Conservation (phyloP, 768 basidiomycete species). For the Boletus edulis region DNA sequence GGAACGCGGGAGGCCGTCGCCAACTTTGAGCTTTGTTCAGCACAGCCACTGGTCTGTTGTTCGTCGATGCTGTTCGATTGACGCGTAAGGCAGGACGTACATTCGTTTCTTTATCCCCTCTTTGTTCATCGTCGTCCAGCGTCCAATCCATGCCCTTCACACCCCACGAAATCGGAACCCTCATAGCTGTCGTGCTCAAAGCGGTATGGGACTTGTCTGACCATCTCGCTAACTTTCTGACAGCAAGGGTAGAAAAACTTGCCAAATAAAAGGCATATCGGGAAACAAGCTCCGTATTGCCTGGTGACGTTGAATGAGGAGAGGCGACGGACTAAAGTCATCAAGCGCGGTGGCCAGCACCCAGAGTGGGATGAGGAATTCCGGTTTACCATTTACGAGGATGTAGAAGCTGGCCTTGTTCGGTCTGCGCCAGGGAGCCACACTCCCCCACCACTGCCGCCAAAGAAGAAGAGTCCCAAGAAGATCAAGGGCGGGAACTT, state of each 20-base stretch:
- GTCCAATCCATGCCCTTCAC: conserved; percentile 50
- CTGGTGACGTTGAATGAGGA: conserved; percentile 74
- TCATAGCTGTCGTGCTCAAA: conserved; percentile 91
- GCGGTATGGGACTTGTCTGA: conserved; percentile 59
- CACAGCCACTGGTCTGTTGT: conserved; percentile 21
- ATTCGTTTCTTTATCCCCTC: conserved; percentile 3
- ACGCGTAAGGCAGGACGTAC: conserved; percentile 18
- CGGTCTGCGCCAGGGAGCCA: conserved; percentile 40
- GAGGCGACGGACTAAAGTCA: conserved; percentile 86
- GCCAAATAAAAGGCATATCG: conserved; percentile 88
- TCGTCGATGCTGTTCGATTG: conserved; percentile 16
- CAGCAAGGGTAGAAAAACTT: conserved; percentile 65
- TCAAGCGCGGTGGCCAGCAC: conserved; percentile 96
- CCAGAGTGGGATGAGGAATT: conserved; percentile 99
- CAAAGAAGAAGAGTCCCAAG: conserved; percentile 50
- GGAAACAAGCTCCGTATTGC: conserved; percentile 98
- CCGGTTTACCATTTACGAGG: conserved; percentile 86
- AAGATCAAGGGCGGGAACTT: conserved; percentile 68
- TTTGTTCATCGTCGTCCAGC: conserved; percentile 1
- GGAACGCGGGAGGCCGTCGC: no score
- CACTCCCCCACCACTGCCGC: conserved; percentile 67
- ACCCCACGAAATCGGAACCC: conserved; percentile 82
- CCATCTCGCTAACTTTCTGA: conserved; percentile 13
- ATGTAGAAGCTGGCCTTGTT: conserved; percentile 53
- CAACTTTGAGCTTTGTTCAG: neutral